Conservation (phyloP, 1,284 basidiomycete genomes). For the Ustilago bromivora region DNA sequence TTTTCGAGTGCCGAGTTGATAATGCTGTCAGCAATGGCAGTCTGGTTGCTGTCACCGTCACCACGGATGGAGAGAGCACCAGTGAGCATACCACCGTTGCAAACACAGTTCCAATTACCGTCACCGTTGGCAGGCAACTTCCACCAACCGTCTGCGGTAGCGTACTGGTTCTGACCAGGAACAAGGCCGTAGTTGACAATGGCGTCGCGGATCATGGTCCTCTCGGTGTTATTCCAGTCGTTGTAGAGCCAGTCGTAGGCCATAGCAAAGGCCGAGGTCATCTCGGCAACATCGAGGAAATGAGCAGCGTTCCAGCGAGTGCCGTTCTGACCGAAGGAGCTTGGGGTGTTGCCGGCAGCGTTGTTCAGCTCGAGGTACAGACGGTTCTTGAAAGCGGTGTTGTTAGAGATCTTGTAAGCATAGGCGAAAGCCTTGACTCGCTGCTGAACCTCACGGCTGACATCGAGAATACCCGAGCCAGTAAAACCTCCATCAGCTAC, state of each 20-base stretch:
- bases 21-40: conserved; percentile 76
- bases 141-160: conserved; percentile 72
- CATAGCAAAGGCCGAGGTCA: conserved; percentile 76
- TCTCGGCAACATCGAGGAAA: conserved; percentile 94
- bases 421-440: conserved; percentile 93
- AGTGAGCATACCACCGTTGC: conserved; percentile 89
- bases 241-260: conserved; percentile 96
- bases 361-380: conserved; percentile 80
- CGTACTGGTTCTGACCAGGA: conserved; percentile 72
- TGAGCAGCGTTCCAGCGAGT: conserved; percentile 83
- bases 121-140: conserved; percentile 69
- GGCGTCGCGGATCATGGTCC: conserved; percentile 78
- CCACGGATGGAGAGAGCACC: conserved; percentile 87
- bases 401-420: conserved; percentile 88
- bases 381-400: conserved; percentile 89
- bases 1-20: conserved; percentile 82
- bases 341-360: conserved; percentile 69
- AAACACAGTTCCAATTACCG: conserved; percentile 98
- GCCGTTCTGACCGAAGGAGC: conserved; percentile 74
- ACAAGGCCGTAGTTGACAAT: conserved; percentile 80
- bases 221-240: conserved; percentile 81
- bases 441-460: conserved; percentile 88
- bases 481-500: conserved; percentile 76
- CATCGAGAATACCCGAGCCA: conserved; percentile 90
- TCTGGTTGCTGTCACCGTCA: conserved; percentile 78